Evolutionary conservation across 805 yeast species (phyloP).

Genomic region (Cyberlindnera americana): DNA sequence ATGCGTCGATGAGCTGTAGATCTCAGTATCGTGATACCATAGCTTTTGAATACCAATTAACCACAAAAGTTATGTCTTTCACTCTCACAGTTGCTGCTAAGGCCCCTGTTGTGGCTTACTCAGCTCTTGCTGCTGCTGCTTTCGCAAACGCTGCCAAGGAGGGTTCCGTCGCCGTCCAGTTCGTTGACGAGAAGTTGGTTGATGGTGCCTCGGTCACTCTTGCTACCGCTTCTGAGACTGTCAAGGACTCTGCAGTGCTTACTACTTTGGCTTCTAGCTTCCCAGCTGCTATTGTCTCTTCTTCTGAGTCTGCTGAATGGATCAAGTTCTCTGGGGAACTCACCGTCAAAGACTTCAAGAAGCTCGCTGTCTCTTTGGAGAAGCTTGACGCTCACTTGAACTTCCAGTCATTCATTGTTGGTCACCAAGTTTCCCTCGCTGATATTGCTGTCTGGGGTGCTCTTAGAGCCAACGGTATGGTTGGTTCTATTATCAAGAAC

Average conservation of each 20-base stretch:
- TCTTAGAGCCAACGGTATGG: constrained; percentile 86
- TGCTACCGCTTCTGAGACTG: constrained; percentile 40
- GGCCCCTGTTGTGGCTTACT: constrained; percentile 80
- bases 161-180: constrained; percentile 54
- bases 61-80: constrained; percentile 30
- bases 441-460: constrained; percentile 94
- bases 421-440: constrained; percentile 64
- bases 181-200: constrained; percentile 69
- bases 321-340: constrained; percentile 63
- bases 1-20: constrained; percentile 1
- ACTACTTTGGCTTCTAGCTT: constrained; percentile 46
- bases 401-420: constrained; percentile 75
- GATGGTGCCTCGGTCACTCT: constrained; percentile 46
- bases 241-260: constrained; percentile 43
- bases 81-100: constrained; percentile 73
- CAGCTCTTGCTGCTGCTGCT: constrained; percentile 73
- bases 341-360: constrained; percentile 83
- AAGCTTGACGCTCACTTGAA: constrained; percentile 78
- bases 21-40: too few relatives aligned
- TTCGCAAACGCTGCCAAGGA: constrained; percentile 55
- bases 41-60: background rate
- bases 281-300: constrained; percentile 39
- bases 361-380: constrained; percentile 72
- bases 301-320: constrained; percentile 55
- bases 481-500: constrained; percentile 85